A percentile compares a stretch with the other conserved stretches of the same genome.
Evolutionary conservation across 257 asterid genomes (phyloP).

Genomic region (Penstemon davidsonii): DNA sequence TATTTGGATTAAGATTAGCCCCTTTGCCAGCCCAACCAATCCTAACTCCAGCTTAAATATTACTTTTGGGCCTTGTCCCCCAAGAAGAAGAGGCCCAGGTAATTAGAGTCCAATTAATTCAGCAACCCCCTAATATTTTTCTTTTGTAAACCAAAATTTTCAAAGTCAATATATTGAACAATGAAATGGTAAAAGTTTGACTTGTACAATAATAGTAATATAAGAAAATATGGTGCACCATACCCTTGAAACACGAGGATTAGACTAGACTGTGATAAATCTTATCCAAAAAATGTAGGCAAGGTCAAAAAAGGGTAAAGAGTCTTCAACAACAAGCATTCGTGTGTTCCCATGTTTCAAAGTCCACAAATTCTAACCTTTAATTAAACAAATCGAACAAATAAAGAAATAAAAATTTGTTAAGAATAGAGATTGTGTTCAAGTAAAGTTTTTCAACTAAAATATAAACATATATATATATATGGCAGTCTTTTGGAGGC

Average conservation of each 20-base stretch:
- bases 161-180: too few species aligned
- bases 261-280: slow-evolving; percentile 19
- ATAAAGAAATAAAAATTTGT: background rate
- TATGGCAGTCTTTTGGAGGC: slow-evolving; percentile 27
- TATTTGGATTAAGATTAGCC: too few species aligned
- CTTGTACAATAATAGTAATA: too few species aligned
- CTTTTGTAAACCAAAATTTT: too few species aligned
- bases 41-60: too few species aligned
- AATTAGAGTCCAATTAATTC: too few species aligned
- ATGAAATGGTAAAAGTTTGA: too few species aligned
- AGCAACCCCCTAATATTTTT: too few species aligned
- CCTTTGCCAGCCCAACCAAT: too few species aligned
- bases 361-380: background rate
- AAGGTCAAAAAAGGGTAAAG: slow-evolving; percentile 26
- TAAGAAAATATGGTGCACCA: slow-evolving; percentile 3
- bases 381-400: slow-evolving; percentile 17
- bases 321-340: slow-evolving; percentile 15
- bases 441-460: background rate
- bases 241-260: slow-evolving; percentile 16
- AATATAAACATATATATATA: background rate
- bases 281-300: slow-evolving; percentile 27
- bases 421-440: slow-evolving; percentile 24
- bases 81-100: too few species aligned
- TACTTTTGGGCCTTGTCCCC: too few species aligned
- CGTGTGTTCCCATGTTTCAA: slow-evolving; percentile 18